phyloP scores from a whole-genome alignment of 192 early-diverging fungal genomes.

The Pilobolus umbonatus region DNA sequence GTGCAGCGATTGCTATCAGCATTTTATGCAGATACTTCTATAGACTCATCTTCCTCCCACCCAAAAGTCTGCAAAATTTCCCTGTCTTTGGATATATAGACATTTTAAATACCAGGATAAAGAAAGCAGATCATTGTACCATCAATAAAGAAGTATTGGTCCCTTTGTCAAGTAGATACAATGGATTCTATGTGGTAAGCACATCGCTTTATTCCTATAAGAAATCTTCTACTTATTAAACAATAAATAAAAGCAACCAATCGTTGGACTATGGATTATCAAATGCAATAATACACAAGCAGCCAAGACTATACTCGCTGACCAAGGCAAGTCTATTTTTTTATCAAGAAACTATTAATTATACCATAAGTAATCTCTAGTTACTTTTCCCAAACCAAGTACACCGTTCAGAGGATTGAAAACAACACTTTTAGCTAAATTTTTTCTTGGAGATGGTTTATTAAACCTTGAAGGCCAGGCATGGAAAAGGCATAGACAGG shows the following conservation, averaged over 20 bases:
- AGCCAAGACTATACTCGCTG: not conserved
- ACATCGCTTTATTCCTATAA: not conserved
- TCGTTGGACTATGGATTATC: not conserved
- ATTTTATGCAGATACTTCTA: too few relatives aligned
- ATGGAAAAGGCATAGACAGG: conserved; percentile 25
- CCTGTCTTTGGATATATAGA: not conserved
- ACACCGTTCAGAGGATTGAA: not conserved
- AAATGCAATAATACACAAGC: not conserved
- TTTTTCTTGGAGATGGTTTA: not conserved
- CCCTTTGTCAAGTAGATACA: not conserved
- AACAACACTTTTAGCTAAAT: not conserved
- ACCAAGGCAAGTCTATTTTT: not conserved
- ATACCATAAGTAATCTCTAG: not conserved
- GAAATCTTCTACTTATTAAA: not conserved
- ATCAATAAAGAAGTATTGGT: not conserved
- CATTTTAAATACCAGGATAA: not conserved
- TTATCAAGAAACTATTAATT: not conserved
- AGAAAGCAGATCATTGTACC: not conserved
- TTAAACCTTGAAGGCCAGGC: conserved; percentile 6
- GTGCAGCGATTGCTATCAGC: too few relatives aligned
- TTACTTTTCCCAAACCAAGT: not conserved
- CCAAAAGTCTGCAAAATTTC: too few relatives aligned
- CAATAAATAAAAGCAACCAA: not conserved
- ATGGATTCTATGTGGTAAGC: conserved; percentile 6
- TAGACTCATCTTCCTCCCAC: too few relatives aligned